Conservation (phyloP, 768 basidiomycete species). For the Psilocybe tampanensis region DNA sequence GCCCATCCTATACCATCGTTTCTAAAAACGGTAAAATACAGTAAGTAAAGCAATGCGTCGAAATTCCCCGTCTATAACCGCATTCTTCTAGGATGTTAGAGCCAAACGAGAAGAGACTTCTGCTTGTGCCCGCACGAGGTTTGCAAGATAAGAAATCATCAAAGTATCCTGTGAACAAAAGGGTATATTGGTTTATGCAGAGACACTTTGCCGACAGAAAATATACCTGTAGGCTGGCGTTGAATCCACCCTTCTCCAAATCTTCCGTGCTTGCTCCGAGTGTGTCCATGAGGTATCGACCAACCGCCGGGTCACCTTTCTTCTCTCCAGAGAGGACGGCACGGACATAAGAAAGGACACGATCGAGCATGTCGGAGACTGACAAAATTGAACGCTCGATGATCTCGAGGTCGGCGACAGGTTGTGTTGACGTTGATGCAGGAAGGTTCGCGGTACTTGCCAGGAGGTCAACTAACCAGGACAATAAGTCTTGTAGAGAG, state of each 20-base stretch:
- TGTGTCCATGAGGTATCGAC: conserved; percentile 90
- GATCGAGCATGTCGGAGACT: conserved; percentile 80
- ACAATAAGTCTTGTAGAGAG: conserved; percentile 4
- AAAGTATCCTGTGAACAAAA: conserved; percentile 69
- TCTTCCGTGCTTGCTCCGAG: conserved; percentile 72
- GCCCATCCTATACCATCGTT: conserved; percentile 13
- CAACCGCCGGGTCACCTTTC: conserved; percentile 82
- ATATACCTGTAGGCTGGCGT: conserved; percentile 70
- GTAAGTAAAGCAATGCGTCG: conserved; percentile 11
- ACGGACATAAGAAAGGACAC: conserved; percentile 83
- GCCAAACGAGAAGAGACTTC: conserved; percentile 90
- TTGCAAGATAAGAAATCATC: conserved; percentile 94
- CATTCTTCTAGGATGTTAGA: conserved; percentile 47
- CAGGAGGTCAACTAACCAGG: conserved; percentile 74
- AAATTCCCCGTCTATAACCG: conserved; percentile 9
- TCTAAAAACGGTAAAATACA: conserved; percentile 15
- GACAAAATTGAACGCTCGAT: conserved; percentile 73
- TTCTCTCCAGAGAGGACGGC: conserved; percentile 77
- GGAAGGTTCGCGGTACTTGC: conserved; percentile 48
- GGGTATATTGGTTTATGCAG: conserved; percentile 11
- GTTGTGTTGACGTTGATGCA: conserved; percentile 51
- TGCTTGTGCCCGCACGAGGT: conserved; percentile 90
- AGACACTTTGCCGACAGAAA: not conserved
- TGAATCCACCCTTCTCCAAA: conserved; percentile 73
- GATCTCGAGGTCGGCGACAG: conserved; percentile 70